Base-by-base conservation (phyloP, 2,329 filamentous ascomycete genomes). In the Westerdykella aurantiaca region DNA sequence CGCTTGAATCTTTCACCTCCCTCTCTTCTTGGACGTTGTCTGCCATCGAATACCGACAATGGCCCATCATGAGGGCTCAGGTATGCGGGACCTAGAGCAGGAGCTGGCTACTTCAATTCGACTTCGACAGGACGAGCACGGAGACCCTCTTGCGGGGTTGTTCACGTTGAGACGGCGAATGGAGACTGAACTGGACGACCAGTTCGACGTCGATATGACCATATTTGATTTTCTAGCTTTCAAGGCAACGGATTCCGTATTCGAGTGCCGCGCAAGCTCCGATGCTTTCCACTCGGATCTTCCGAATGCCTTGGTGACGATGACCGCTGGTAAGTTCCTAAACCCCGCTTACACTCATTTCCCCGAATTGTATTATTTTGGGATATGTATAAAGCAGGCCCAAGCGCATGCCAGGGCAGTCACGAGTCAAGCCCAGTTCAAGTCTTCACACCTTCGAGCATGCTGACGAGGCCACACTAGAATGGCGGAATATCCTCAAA, bases 161-260 rank as follows among this genome's bases (percentile, higher is more conserved):
- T 53, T 57, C 44, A 59, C 54, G 17, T 55, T 64, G 13, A 63
- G 59, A 12, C 56, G 60, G 9, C 50, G 51, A 7, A 64, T 67
- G 62, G 61, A 64, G 13, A 52, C 49, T n/a, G 58, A 63, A 12
- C 56, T 60, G 1, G 57, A 60, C n/a, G 58, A 65, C 25, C 69
- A 71, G 34, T 55, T 70, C 17, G 74, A 78, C 14, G 72, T 78
- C 12, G 74, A 81, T 49, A 55, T 72, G 31, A 71, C 78, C 57
- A 78, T 80, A 35, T 63, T 80, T n/a, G 78, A 81, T 54, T 80
- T 78, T 50, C 58, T 80, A 4, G 53, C 74, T 34, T 74, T 71
- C 63, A 68, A 72, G 37, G 68, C 73, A 6, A 72, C 70, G 34
- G 58, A 69, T 16, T 57, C 63, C 33, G 61, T 74, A 4, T 57